A percentile compares a stretch with the other conserved stretches of the same genome.
These are phyloP conservation scores for Penicillium lagena DNA, from an alignment of 495 filamentous ascomycete species.

Conservation along the genomic window DNA sequence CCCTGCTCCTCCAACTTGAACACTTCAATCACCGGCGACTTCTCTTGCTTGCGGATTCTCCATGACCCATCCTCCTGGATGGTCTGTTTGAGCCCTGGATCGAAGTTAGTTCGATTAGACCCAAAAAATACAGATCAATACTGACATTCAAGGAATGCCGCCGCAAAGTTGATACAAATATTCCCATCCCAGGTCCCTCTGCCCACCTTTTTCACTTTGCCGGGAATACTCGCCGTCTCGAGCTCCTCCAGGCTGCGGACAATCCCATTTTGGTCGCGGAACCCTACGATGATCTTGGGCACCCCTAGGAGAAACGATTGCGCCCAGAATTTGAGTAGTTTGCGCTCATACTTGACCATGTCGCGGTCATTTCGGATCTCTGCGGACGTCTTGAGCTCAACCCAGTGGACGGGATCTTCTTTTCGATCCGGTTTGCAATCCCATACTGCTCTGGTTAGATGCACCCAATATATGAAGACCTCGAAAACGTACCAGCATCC, in stretches of 20 bases:
- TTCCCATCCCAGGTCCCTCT: slow-evolving; percentile 78
- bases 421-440: slow-evolving; percentile 64
- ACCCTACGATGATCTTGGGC: slow-evolving; percentile 85
- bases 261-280: slow-evolving; percentile 67
- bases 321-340: slow-evolving; percentile 91
- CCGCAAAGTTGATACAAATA: slow-evolving; percentile 83
- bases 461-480: no score
- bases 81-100: slow-evolving; percentile 56
- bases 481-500: slow-evolving; percentile 61
- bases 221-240: slow-evolving; percentile 69
- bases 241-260: slow-evolving; percentile 67
- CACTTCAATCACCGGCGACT: slow-evolving; percentile 57
- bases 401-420: slow-evolving; percentile 72
- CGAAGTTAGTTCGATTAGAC: no score
- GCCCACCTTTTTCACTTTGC: slow-evolving; percentile 57
- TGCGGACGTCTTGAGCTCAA: slow-evolving; percentile 90
- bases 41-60: slow-evolving; percentile 61
- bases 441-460: slow-evolving; percentile 52
- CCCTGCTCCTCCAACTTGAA: slow-evolving; percentile 66
- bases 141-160: slow-evolving; percentile 67
- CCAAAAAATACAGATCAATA: not conserved
- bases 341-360: slow-evolving; percentile 72
- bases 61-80: slow-evolving; percentile 72
- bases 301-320: slow-evolving; percentile 94
- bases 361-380: slow-evolving; percentile 59